These are phyloP conservation scores for Glycyrrhiza uralensis DNA, from an alignment of 306 rosid genomes.

Conservation along the genomic window DNA sequence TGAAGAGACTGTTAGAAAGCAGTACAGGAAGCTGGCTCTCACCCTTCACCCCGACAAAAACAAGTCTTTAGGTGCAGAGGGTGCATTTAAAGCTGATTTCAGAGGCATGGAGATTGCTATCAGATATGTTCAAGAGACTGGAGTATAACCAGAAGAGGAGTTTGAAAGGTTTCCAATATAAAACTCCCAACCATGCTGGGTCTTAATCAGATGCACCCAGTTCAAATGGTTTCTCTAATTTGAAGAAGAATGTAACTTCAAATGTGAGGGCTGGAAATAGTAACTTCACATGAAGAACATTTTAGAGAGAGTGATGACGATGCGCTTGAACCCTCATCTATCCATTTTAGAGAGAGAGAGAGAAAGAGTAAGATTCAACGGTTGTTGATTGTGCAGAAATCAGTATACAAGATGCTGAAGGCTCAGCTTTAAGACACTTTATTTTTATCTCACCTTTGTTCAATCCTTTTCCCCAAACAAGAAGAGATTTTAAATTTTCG, in stretches of 20 bases:
- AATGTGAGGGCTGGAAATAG: constrained; percentile 48
- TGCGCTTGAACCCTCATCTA: not conserved
- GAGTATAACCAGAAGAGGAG: constrained; percentile 73
- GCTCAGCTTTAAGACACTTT: not conserved
- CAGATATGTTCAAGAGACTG: constrained; percentile 72
- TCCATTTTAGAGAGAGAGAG: too few species aligned
- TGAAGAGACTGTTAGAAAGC: constrained; percentile 70
- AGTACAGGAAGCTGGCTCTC: constrained; percentile 84
- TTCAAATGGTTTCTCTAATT: constrained; percentile 61
- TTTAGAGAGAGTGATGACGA: too few species aligned
- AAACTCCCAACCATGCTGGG: constrained; percentile 41
- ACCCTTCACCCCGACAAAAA: constrained; percentile 95
- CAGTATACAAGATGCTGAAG: not conserved
- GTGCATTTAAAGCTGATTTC: constrained; percentile 92
- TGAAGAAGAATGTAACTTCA: constrained; percentile 48
- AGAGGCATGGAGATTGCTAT: constrained; percentile 94
- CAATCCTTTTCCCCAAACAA: not conserved
- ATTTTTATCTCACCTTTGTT: not conserved
- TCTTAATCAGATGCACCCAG: constrained; percentile 47
- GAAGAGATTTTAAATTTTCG: not conserved
- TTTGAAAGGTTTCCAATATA: constrained; percentile 47
- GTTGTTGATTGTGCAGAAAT: not conserved
- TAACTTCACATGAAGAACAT: too few species aligned
- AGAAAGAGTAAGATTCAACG: too few species aligned
- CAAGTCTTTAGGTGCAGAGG: constrained; percentile 95